Evolutionary conservation across 352 stramenopile genomes (phyloP).

Genomic region (Phytopythium montanum): DNA sequence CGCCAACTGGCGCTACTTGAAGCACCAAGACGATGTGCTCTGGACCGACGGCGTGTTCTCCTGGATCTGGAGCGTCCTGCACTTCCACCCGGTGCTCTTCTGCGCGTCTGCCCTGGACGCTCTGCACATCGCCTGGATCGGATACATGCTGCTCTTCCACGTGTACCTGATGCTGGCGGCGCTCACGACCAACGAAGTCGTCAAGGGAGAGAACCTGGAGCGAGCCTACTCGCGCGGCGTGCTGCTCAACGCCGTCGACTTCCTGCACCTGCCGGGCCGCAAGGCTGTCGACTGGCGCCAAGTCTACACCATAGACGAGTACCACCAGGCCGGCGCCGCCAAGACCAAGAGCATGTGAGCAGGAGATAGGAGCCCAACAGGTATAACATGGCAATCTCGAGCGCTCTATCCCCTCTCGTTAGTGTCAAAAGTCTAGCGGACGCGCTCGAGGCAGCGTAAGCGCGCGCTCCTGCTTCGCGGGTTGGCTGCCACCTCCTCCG

Average conservation of each 20-base stretch:
- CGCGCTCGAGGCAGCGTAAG: conserved; percentile 67
- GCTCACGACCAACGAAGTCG: conserved; percentile 79
- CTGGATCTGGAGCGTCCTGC: conserved; percentile 49
- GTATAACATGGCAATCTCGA: neutral
- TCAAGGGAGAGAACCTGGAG: conserved; percentile 57
- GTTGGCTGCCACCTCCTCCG: conserved; percentile 62
- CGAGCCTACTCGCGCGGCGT: conserved; percentile 57
- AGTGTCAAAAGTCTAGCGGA: conserved; percentile 20
- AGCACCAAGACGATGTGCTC: conserved; percentile 11
- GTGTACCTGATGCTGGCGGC: conserved; percentile 51
- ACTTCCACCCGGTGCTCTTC: conserved; percentile 58
- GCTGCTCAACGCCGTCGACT: conserved; percentile 54
- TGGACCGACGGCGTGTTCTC: conserved; percentile 15
- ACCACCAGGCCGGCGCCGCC: conserved; percentile 2
- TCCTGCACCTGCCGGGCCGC: conserved; percentile 38
- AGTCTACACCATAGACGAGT: conserved; percentile 60
- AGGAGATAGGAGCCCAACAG: neutral
- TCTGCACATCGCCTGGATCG: conserved; percentile 70
- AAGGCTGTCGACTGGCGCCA: conserved; percentile 47
- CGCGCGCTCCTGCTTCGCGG: conserved; percentile 64
- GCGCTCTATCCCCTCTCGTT: neutral
- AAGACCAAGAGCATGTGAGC: conserved; percentile 7
- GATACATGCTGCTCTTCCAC: conserved; percentile 69
- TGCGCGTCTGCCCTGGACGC: conserved; percentile 46
- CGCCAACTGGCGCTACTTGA: conserved; percentile 37